Evolutionary conservation across 495 filamentous ascomycete species (phyloP), one percentile per base, ranked within the genome.

Genomic region (Hapsidospora chrysogenum): DNA sequence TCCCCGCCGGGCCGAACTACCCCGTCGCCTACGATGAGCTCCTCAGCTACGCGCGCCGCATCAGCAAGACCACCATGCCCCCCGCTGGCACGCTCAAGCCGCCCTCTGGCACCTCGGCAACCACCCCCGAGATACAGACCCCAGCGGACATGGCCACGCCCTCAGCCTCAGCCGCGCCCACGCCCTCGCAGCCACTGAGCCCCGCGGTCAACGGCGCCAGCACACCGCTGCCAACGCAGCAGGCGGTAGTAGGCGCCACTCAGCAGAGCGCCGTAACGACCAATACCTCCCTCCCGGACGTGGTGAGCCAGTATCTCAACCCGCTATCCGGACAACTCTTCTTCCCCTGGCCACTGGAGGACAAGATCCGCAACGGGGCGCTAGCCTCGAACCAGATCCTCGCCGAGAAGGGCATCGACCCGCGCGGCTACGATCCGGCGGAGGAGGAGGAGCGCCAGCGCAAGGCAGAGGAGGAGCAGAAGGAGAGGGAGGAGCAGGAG

Each of bases 41-140:
- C 1, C 68, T 87, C 6, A 54, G 56, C 29, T 85, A 78, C 45
- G 82, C 81, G 7, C 69, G 72, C n/a, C 66, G 68, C 41, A 84
- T 86, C 40, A 73, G 68, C 37, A 72, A 68, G 48, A 81, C 70
- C 41, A 85, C 82, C 0, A 58, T 77, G 7, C 81, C 81, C 1
- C 72, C 72, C 1, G 68, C 71, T 4, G 73, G 63, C 39, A 58
- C 66, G n/a, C 47, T 60, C 2, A 63, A 59, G 38, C 15, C 17
- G 5, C 4, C 18, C 7, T 17, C 22, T 13, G 2, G 17, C 4
- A 10, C 22, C 2, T 22, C 21, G 15, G 34, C 21, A 11, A 28
- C 11, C 17, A 19, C 23, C 7, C 29, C 31, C 15, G 29, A 25
- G 13, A 31, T 18, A 10, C 32, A 31, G 37, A 7, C 16, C 17